Base-by-base conservation (phyloP, 208 protist genomes). In the Leptomonas seymouri region DNA sequence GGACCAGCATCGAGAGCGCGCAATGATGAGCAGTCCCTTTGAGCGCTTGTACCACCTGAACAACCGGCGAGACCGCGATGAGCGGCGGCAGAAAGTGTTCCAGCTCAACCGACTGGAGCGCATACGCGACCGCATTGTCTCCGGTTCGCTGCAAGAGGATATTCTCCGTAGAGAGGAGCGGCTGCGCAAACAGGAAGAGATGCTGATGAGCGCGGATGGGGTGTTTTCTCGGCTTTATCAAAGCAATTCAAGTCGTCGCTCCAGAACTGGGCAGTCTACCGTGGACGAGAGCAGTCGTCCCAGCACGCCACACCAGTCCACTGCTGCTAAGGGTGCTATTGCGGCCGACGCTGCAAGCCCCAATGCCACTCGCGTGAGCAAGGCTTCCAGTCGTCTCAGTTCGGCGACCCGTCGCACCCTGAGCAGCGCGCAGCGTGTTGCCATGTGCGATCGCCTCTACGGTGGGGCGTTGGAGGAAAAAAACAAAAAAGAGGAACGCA, bases 41-140 rank as follows among this genome's bases (percentile, higher is more conserved):
- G 76, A 87, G 69, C 83, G 90, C 1, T 71, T 95, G 31, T 95
- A 95, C 75, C 85, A 92, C 72, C 80, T 91, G 58, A 95, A 92
- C 77, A 95, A 95, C 69, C 80, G 83, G 30, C 81, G 84, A 7
- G 86, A 93, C 51, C 81, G 82, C 30, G 85, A 93, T 30, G 81
- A 90, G 59, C 85, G 87, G 1, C 79, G 81, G 3, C 51, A 74
- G 42, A 80, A 79, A 36, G 53, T 89, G 25, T 71, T 74, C 2
- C 81, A 87, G 57, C 84, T 85, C 34, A 63, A 83, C 66, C 77
- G 64, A 3, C 76, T 95, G 18, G 68, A 86, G 44, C 76, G 71
- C 21, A 77, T 89, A n/a, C 79, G 77, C 25, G 69, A 84, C 31
- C 73, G 75, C 25, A 67, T 96, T 34, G 28, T 90, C 25, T 75